Evolutionary conservation across 495 filamentous ascomycete species (phyloP).

Genomic region (Jackrogersella minutella): DNA sequence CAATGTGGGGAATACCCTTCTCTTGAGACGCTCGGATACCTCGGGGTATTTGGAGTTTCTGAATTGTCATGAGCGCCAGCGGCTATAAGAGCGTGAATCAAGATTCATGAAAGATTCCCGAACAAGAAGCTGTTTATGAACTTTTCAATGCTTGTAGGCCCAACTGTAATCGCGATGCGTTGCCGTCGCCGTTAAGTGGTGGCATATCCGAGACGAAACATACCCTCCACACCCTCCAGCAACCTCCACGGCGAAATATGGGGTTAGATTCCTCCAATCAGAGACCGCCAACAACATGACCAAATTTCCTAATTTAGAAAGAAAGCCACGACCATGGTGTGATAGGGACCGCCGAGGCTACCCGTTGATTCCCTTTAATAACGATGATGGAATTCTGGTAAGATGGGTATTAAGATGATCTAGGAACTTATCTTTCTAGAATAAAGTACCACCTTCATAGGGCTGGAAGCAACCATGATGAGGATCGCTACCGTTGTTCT

Average conservation of each 20-base stretch:
- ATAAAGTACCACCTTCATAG: not conserved
- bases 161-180: not conserved
- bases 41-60: not conserved
- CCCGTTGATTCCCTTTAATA: not conserved
- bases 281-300: not conserved
- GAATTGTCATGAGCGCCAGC: no score
- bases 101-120: not conserved
- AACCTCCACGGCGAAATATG: constrained; percentile 15
- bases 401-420: not conserved
- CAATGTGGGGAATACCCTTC: no score
- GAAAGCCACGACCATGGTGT: not conserved
- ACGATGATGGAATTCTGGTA: not conserved
- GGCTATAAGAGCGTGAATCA: not conserved
- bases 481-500: not conserved
- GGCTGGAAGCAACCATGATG: not conserved
- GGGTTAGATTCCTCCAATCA: constrained; percentile 28
- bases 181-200: constrained; percentile 1
- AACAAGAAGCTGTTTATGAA: not conserved
- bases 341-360: not conserved
- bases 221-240: constrained; percentile 15
- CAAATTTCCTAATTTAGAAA: constrained; percentile 17
- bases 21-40: not conserved
- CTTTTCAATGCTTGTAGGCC: not conserved
- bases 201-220: constrained; percentile 1
- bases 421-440: constrained; percentile 1